These are phyloP conservation scores for Aegilops sharonensis DNA, from an alignment of 176 grass and related monocot species.

Conservation along the genomic window DNA sequence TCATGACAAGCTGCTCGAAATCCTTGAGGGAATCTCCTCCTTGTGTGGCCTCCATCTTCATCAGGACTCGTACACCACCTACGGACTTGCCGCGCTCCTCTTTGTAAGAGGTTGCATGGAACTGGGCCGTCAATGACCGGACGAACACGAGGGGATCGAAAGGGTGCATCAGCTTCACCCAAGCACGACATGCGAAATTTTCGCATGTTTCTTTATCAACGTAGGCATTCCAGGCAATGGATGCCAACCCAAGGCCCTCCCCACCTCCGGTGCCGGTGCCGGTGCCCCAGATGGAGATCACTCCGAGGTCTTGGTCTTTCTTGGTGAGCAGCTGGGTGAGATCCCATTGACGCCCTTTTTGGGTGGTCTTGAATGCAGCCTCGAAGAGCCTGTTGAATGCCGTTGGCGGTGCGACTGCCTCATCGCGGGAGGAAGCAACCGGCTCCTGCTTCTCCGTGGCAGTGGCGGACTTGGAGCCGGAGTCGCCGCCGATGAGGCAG, in stretches of 20 bases:
- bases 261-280: background rate
- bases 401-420: background rate
- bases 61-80: background rate
- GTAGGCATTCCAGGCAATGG: background rate
- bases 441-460: too few relatives aligned
- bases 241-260: background rate
- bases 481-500: background rate
- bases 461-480: background rate
- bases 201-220: background rate
- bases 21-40: background rate
- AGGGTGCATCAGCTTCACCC: background rate
- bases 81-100: too few relatives aligned
- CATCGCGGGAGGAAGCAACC: too few relatives aligned
- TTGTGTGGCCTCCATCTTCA: background rate
- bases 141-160: background rate
- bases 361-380: background rate
- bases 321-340: background rate
- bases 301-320: background rate
- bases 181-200: background rate
- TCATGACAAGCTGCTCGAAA: background rate
- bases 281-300: background rate
- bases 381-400: background rate
- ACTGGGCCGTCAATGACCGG: background rate
- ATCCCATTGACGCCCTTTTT: too few relatives aligned
- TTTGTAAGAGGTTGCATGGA: background rate